These are phyloP conservation scores for Nakazawaea ernobii DNA, from an alignment of 805 yeast species.

Conservation along the genomic window DNA sequence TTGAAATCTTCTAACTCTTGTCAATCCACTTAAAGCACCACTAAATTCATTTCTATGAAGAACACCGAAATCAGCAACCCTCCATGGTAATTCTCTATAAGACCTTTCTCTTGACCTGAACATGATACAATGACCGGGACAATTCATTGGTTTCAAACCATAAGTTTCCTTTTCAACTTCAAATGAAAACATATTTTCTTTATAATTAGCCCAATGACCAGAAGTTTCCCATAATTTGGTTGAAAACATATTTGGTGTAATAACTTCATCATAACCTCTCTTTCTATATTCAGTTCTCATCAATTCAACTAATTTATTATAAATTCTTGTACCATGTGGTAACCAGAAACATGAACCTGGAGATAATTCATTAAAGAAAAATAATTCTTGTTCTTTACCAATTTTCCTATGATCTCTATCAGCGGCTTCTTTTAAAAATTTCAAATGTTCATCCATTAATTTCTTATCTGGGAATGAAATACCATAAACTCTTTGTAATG, in stretches of 20 bases:
- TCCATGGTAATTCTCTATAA: slow-evolving; percentile 95
- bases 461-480: slow-evolving; percentile 98
- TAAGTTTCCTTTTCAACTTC: slow-evolving; percentile 94
- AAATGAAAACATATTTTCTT: slow-evolving; percentile 95
- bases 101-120: slow-evolving; percentile 92
- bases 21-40: slow-evolving; percentile 91
- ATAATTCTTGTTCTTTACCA: slow-evolving; percentile 94
- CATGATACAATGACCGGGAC: slow-evolving; percentile 90
- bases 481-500: slow-evolving; percentile 96
- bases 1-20: slow-evolving; percentile 98
- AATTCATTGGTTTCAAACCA: slow-evolving; percentile 93
- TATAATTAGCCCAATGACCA: slow-evolving; percentile 98
- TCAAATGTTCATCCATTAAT: slow-evolving; percentile 88
- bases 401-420: slow-evolving; percentile 94
- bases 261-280: slow-evolving; percentile 97
- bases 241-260: slow-evolving; percentile 98
- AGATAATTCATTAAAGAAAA: slow-evolving; percentile 91
- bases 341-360: slow-evolving; percentile 99
- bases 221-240: slow-evolving; percentile 97
- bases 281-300: slow-evolving; percentile 79
- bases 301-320: slow-evolving; percentile 77
- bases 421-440: slow-evolving; percentile 93
- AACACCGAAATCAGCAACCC: slow-evolving; percentile 98
- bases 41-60: slow-evolving; percentile 94
- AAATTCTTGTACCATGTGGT: slow-evolving; percentile 98